Conservation (phyloP, 2,329 filamentous ascomycete species). For the Epichloe baconii region DNA sequence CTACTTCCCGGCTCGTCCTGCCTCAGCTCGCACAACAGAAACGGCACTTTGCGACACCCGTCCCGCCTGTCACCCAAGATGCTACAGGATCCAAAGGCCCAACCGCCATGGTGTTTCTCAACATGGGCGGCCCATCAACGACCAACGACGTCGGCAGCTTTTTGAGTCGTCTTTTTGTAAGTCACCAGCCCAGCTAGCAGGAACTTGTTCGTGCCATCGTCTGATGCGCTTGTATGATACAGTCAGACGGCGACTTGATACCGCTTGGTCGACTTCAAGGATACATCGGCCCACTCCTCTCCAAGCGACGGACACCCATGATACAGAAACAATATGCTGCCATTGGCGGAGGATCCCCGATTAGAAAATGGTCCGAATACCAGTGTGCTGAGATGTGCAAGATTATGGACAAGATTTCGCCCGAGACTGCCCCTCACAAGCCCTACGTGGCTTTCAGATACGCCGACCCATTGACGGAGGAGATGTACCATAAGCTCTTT, state of each 20-base stretch:
- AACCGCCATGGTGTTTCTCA: conserved; percentile 97
- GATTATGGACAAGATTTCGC: conserved; percentile 78
- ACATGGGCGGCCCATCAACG: conserved; percentile 93
- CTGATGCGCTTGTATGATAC: conserved; percentile 5
- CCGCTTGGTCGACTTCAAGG: conserved; percentile 85
- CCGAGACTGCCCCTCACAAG: conserved; percentile 89
- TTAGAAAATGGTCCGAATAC: conserved; percentile 94
- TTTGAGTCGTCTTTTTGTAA: conserved; percentile 79
- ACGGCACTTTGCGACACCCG: conserved; percentile 27
- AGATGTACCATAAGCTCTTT: conserved; percentile 75
- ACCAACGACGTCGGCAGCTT: conserved; percentile 82
- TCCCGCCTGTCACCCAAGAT: conserved; percentile 71
- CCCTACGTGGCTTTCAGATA: conserved; percentile 97
- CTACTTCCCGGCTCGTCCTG: conserved; percentile 15
- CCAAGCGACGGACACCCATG: conserved; percentile 79
- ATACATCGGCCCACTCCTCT: conserved; percentile 82
- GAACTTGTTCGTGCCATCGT: neutral
- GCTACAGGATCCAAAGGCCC: conserved; percentile 59
- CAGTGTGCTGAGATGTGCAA: conserved; percentile 96
- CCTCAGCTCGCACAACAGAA: conserved; percentile 19
- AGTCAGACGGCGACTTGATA: conserved; percentile 90
- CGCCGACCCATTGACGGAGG: conserved; percentile 81
- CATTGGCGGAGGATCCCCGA: conserved; percentile 95
- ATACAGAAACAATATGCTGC: conserved; percentile 91
- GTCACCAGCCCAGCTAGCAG: conserved; percentile 18